Evolutionary conservation across 225 moss, liverwort and hornwort genomes (phyloP).

Genomic region (Physcomitrium patens): DNA sequence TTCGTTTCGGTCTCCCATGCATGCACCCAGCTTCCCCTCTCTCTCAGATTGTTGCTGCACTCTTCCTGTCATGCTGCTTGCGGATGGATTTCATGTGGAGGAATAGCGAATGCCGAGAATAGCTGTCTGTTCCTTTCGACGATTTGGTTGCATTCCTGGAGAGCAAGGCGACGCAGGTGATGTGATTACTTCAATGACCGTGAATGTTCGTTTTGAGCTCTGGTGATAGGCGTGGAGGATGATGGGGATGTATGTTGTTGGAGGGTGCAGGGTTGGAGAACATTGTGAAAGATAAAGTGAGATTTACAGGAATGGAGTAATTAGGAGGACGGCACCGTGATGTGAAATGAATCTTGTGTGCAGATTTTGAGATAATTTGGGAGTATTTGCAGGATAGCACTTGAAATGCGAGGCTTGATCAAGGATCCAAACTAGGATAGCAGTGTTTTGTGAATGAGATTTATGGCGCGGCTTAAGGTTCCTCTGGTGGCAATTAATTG

Average conservation of each 20-base stretch:
- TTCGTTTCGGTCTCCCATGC: not conserved
- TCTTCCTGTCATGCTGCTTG: not conserved
- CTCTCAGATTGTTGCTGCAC: not conserved
- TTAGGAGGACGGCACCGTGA: no score
- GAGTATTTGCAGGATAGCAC: not conserved
- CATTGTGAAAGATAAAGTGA: not conserved
- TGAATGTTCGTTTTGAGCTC: not conserved
- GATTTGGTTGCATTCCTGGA: not conserved
- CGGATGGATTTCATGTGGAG: not conserved
- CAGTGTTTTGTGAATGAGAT: not conserved
- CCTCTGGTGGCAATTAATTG: not conserved
- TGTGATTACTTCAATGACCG: constrained; percentile 7
- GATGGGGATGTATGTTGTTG: not conserved
- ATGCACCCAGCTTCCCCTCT: not conserved
- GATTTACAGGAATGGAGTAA: not conserved
- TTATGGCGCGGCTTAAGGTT: not conserved
- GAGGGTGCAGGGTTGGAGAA: not conserved
- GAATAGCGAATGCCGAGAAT: not conserved
- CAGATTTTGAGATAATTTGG: not conserved
- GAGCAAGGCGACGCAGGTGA: no score
- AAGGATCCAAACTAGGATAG: not conserved
- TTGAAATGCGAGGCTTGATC: not conserved
- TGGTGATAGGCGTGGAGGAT: not conserved
- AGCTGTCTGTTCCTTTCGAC: not conserved
- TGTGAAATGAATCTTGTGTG: not conserved